Evolutionary conservation across 306 rosid genomes (phyloP), one percentile per base, ranked within the genome.

Genomic region (Lithocarpus polystachyus): DNA sequence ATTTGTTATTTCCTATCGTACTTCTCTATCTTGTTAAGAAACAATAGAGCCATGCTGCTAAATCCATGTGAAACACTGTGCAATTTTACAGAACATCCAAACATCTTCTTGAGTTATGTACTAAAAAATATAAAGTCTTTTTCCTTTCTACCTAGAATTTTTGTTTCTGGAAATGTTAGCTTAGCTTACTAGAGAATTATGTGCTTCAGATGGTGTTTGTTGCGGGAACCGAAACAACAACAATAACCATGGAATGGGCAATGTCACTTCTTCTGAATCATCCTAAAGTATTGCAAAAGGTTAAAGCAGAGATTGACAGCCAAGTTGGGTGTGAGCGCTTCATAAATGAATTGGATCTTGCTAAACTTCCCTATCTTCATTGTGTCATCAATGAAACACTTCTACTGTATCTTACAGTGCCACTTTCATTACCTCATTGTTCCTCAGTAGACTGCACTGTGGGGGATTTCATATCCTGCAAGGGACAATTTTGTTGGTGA

Each of bases 401-500:
- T 31, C 81, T 84, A 2, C 20, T 84, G 31, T 82, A 80, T 62
- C 88, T 87, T 3, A 78, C 60, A 9, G 80, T 37, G 17, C 87
- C 92, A 29, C 43, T 80, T 4, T 33, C 78, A 15, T 0, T 79
- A 15, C 92, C 89, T 1, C 92, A 89, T 3, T 86, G 82, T 13
- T 81, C 90, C 1, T 82, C 83, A 13, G 5, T 0, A 0, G 53
- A 54, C 67, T 84, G 90, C 75, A 55, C 4, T 2, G 83, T 89
- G 0, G 78, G 84, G 89, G 88, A 5, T 89, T 4, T 62, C 79
- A 85, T 12, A 61, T 89, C 2, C 87, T 87, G 37, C 22, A 13
- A 33, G 89, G 87, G 54, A 88, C 89, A 33, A 82, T 72, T 78
- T 20, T 88, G 35, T 18, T 88, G 11, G 79, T 77, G 18, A 88